Evolutionary conservation across 2,329 filamentous ascomycete genomes (phyloP).

Genomic region (Apiospora malaysiana): DNA sequence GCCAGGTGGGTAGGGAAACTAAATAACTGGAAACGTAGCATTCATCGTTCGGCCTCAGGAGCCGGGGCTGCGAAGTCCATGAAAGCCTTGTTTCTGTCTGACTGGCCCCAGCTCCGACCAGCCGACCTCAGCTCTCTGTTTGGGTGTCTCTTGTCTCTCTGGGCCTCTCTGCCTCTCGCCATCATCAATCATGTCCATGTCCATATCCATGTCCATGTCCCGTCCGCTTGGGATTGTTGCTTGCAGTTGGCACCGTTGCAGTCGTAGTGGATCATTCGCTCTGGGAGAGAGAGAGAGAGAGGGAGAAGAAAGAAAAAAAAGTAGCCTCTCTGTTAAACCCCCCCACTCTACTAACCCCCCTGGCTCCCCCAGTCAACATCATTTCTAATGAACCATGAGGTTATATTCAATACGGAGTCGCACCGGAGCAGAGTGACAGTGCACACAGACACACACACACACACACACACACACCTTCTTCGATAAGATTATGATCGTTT

Average conservation of each 20-base stretch:
- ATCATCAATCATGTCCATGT: neutral
- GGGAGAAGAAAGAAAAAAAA: no score
- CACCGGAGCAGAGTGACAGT: neutral
- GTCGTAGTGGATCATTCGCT: neutral
- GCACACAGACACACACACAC: neutral
- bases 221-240: neutral
- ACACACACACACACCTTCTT: neutral
- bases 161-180: neutral
- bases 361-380: neutral
- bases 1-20: neutral
- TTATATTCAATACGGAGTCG: neutral
- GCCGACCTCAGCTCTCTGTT: neutral
- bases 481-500: slow-evolving; percentile 16
- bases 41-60: neutral
- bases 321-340: neutral
- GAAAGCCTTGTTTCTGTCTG: neutral
- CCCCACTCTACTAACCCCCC: neutral
- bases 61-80: slow-evolving; percentile 2
- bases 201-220: neutral
- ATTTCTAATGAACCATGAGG: neutral
- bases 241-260: slow-evolving; percentile 7
- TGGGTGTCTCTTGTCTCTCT: neutral
- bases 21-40: neutral
- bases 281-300: neutral
- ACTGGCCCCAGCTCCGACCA: neutral